Conservation (phyloP, 805 yeast species). For the Debaryomyces prosopidis region DNA sequence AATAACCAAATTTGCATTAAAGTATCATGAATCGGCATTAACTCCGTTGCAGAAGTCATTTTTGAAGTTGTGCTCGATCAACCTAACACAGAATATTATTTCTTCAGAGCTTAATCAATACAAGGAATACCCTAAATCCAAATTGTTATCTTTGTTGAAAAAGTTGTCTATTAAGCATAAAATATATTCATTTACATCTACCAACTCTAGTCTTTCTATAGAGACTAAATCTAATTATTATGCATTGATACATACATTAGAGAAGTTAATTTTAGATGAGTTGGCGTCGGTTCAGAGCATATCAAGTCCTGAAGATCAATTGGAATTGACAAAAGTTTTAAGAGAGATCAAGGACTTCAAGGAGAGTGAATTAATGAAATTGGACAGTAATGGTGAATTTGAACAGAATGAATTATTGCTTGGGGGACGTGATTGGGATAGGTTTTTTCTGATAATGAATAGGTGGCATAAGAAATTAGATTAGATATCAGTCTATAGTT, state of each 20-base stretch:
- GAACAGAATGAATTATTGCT: conserved; percentile 1
- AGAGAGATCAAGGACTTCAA: conserved; percentile 8
- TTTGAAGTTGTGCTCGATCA: conserved; percentile 19
- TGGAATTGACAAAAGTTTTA: conserved; percentile 8
- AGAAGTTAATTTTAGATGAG: conserved; percentile 11
- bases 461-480: not conserved
- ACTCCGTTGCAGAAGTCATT: conserved; percentile 26
- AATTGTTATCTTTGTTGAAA: conserved; percentile 28
- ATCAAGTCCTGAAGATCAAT: conserved; percentile 1
- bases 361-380: conserved; percentile 8
- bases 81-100: conserved; percentile 14
- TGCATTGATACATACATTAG: conserved; percentile 13
- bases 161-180: conserved; percentile 31
- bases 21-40: conserved; percentile 14
- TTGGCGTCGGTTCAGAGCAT: conserved; percentile 2
- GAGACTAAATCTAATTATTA: conserved; percentile 30
- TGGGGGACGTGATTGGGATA: conserved; percentile 3
- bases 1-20: conserved; percentile 15
- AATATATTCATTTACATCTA: conserved; percentile 20
- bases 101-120: conserved; percentile 2
- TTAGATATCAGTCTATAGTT: not conserved
- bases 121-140: conserved; percentile 8
- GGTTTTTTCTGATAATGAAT: conserved; percentile 1
- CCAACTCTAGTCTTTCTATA: conserved; percentile 11
- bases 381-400: conserved; percentile 5